phyloP scores from a whole-genome alignment of 2,329 filamentous ascomycete species.

The Fusarium tricinctum region DNA sequence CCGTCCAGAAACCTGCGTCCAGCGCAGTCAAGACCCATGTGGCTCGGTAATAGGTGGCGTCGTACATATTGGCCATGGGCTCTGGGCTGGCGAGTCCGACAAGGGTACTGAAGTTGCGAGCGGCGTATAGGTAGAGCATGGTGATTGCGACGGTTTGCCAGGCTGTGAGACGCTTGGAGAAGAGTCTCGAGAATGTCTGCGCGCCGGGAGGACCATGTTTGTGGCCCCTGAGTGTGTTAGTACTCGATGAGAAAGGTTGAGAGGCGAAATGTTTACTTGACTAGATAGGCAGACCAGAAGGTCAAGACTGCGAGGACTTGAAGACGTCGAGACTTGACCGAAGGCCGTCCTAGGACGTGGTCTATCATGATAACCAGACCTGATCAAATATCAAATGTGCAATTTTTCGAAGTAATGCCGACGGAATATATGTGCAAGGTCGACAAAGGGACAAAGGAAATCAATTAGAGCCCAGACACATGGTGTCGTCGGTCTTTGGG shows the following conservation, averaged over 20 bases:
- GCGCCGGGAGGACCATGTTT: conserved; percentile 88
- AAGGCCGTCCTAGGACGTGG: conserved; percentile 92
- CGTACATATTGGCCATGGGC: conserved; percentile 94
- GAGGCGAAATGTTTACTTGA: conserved; percentile 66
- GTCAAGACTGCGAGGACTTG: conserved; percentile 92
- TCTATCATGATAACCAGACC: conserved; percentile 72
- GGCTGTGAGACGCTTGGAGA: conserved; percentile 80
- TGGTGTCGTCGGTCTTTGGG: conserved; percentile 29
- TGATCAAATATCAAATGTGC: conserved; percentile 6
- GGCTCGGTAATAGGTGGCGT: conserved; percentile 90
- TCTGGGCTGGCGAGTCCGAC: conserved; percentile 93
- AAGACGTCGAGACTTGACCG: conserved; percentile 89
- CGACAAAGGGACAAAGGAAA: conserved; percentile 23
- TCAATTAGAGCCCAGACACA: conserved; percentile 35
- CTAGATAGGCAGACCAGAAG: conserved; percentile 90
- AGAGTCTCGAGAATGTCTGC: conserved; percentile 77
- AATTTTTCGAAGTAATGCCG: conserved; percentile 5
- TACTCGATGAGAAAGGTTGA: conserved; percentile 3
- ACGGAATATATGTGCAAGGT: conserved; percentile 4
- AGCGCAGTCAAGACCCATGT: conserved; percentile 97
- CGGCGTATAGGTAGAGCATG: conserved; percentile 90
- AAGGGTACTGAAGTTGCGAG: conserved; percentile 93
- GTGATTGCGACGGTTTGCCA: conserved; percentile 93
- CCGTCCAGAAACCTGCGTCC: conserved; percentile 98
- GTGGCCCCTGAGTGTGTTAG: conserved; percentile 73